These are phyloP conservation scores for Citrus glauca DNA, from an alignment of 345 rosid species.

Conservation along the genomic window DNA sequence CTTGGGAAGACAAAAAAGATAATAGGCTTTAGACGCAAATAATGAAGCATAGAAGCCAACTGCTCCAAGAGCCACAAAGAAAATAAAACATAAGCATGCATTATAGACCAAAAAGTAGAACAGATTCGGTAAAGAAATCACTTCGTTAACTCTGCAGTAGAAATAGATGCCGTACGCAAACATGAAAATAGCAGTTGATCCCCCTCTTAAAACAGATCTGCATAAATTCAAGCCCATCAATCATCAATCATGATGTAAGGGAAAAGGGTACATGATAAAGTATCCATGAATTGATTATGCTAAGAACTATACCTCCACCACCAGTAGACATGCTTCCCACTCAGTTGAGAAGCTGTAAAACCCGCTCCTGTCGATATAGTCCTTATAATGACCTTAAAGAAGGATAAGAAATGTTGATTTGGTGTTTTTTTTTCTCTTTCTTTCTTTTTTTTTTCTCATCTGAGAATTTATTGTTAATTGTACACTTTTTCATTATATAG, in stretches of 20 bases:
- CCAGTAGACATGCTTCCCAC: not conserved
- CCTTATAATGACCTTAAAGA: not conserved
- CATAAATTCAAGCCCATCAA: not conserved
- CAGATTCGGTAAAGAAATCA: not conserved
- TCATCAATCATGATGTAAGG: not conserved
- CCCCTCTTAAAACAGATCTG: conserved; percentile 7
- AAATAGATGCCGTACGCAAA: conserved; percentile 7
- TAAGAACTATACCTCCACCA: conserved; percentile 2
- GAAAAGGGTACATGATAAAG: not conserved
- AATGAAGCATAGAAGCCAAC: not conserved
- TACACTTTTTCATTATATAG: no score
- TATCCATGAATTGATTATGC: no score
- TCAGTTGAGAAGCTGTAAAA: not conserved
- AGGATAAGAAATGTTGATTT: not conserved
- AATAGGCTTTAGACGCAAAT: not conserved
- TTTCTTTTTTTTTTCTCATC: no score
- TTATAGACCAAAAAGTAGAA: not conserved
- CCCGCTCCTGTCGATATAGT: not conserved
- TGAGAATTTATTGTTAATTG: no score
- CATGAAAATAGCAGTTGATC: conserved; percentile 6
- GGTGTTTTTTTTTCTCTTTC: no score
- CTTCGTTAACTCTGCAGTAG: not conserved
- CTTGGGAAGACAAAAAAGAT: not conserved
- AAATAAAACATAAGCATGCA: not conserved
- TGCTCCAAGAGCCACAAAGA: not conserved